Base-by-base conservation (phyloP, 495 filamentous ascomycete species). In the Xylaria scruposa region DNA sequence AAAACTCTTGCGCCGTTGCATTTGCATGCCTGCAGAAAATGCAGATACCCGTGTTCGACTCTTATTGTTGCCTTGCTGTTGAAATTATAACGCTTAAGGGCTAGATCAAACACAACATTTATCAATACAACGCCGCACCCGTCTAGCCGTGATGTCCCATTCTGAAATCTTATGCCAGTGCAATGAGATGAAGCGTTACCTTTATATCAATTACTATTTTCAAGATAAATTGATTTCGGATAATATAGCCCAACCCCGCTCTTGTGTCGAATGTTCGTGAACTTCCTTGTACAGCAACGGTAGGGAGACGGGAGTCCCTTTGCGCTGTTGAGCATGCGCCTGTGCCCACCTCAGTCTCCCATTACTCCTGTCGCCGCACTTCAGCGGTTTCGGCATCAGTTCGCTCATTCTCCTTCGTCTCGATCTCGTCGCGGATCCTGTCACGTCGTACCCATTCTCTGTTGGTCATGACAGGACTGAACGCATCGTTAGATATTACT, bases 401-500 rank as follows among this genome's bases (percentile, higher is more conserved):
- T 4, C 51, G 51, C 13, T 29, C 29, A 29, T 56, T 29, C 12
- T 29, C 24, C 24, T 7, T 24, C 4, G 51, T 4, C 24, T 56
- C 24, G 24, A 56, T 29, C 24, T 56, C 51, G 24, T 56, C 51
- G 7, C 21, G 51, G 24, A 56, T 56, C 51, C 24, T 56, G 26
- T 56, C 51, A 29, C 51, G 51, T 12, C 51, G 51, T 56, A 12
- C 24, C 51, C 51, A 56, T 31, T 56, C 51, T 56, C 51, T 29
- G 24, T 56, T 29, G 51, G 29, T 31, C 51, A 56, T 56, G 51
- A 12, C 51, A 56, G 51, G 51, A 24, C 51, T 29, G 26, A 56
- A 56, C 2, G 51, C 51, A 56, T 29, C 51, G 24, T 56, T 12
- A 4, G 51, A 56, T 56, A 56, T 56, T 17, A 56, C 51, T 56